These are phyloP conservation scores for Venturia oleaginea DNA, from an alignment of 2,329 filamentous ascomycete genomes.

Conservation along the genomic window DNA sequence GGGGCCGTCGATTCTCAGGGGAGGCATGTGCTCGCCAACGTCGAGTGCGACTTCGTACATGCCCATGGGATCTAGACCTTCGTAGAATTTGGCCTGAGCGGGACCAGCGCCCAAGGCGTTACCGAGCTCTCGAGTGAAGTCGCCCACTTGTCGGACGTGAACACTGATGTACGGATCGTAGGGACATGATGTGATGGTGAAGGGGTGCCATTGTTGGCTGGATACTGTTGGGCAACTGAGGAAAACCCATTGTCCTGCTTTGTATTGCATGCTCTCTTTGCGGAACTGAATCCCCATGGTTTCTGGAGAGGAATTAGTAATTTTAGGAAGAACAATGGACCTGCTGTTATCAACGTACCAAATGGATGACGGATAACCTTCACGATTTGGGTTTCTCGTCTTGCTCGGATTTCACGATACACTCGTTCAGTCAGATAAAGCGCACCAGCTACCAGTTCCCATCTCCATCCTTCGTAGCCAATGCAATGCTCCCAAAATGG, in stretches of 20 bases:
- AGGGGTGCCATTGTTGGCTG: slow-evolving; percentile 91
- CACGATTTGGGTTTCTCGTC: slow-evolving; percentile 78
- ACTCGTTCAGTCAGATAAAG: slow-evolving; percentile 82
- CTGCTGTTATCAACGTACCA: slow-evolving; percentile 26
- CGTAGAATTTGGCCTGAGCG: slow-evolving; percentile 81
- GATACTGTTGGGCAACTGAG: slow-evolving; percentile 86
- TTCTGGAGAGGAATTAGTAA: slow-evolving; percentile 44
- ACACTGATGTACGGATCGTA: slow-evolving; percentile 91
- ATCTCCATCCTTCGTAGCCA: slow-evolving; percentile 93
- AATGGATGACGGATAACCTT: slow-evolving; percentile 93
- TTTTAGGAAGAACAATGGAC: neutral
- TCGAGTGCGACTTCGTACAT: slow-evolving; percentile 97
- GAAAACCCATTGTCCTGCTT: slow-evolving; percentile 97
- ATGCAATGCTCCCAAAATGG: slow-evolving; percentile 88
- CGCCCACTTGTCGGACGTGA: slow-evolving; percentile 91
- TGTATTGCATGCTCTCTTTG: slow-evolving; percentile 96
- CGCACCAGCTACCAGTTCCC: slow-evolving; percentile 80
- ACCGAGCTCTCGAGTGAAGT: slow-evolving; percentile 90
- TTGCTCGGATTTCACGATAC: slow-evolving; percentile 80
- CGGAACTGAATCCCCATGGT: slow-evolving; percentile 95
- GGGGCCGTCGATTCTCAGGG: slow-evolving; percentile 82
- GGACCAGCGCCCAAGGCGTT: slow-evolving; percentile 87
- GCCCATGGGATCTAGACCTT: slow-evolving; percentile 81
- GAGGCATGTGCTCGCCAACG: slow-evolving; percentile 87
- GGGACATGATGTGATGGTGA: slow-evolving; percentile 97